Evolutionary conservation across 768 basidiomycete species (phyloP), one percentile per base, ranked within the genome.

Genomic region (Lentinula sp.): DNA sequence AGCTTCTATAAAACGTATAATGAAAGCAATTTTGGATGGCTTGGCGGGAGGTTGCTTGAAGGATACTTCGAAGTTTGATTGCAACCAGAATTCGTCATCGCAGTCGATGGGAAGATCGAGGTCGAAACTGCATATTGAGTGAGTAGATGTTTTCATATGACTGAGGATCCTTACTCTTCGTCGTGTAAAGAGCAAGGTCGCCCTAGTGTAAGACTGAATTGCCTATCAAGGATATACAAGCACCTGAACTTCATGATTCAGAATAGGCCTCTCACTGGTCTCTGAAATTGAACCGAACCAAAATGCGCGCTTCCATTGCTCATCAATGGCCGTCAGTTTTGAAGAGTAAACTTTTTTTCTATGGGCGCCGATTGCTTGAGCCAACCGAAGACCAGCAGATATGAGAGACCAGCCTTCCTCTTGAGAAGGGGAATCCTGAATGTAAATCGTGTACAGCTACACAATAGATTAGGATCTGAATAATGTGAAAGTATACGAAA

Each of bases 231-330:
- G 5, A 42, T 37, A 56, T 45, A 56, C 9, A 56, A 31, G 23
- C 55, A 56, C 55, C 55, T 56, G 16, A 15, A 16, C 35, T 21
- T 55, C 7, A 46, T 35, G 23, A 16, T 5, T 35, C 10, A 16
- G 28, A 31, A 71, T 69, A 87, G 75, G 2, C 80, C 79, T 52
- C 80, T 73, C 0, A 85, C 84, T 13, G 87, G 28, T 74, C 4
- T 86, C 4, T 87, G 83, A 70, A 23, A 73, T 71, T 7, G 71
- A 68, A 76, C 73, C 60, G 54, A 54, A 23, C 73, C 74, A 77
- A 64, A 77, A 78, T 5, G 70, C 72, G 11, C 77, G 72, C 58
- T 81, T 84, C 74, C 80, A 84, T 40, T 81, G 66, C 64, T 87
- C 84, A 37, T 80, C 71, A 59, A 86, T 80, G 10, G 28, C 2